Conservation (phyloP, 1,284 basidiomycete species). For the Gymnopus androsaceus region DNA sequence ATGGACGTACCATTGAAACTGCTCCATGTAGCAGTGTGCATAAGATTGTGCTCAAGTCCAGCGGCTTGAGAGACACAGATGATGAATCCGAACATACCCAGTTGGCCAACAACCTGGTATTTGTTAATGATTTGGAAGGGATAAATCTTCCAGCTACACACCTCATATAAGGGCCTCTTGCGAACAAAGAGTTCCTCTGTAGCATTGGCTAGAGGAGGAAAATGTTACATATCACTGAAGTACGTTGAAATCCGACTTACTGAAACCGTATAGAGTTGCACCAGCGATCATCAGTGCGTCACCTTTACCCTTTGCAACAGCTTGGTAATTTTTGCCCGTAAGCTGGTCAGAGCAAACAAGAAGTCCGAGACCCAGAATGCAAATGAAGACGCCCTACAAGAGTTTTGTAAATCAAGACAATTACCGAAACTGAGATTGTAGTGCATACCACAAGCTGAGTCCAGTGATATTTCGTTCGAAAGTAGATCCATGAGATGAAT, state of each 20-base stretch:
- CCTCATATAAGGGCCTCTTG: conserved; percentile 77
- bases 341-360: conserved; percentile 74
- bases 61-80: conserved; percentile 80
- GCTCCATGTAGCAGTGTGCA: conserved; percentile 70
- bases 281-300: conserved; percentile 85
- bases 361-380: conserved; percentile 74
- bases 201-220: conserved; percentile 64
- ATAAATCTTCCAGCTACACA: conserved; percentile 19
- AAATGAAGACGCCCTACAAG: conserved; percentile 69
- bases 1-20: conserved; percentile 58
- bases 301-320: conserved; percentile 70
- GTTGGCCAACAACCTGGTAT: conserved; percentile 70
- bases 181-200: conserved; percentile 87
- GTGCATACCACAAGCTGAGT: conserved; percentile 69
- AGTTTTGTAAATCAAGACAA: not conserved
- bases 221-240: not conserved
- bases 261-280: conserved; percentile 82
- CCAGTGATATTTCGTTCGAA: conserved; percentile 80
- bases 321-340: conserved; percentile 71
- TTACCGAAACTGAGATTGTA: not conserved
- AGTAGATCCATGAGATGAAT: conserved; percentile 79
- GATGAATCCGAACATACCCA: conserved; percentile 82
- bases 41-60: conserved; percentile 68
- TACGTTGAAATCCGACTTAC: conserved; percentile 43
- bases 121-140: not conserved